Evolutionary conservation across 805 yeast species (phyloP).

Genomic region (Blastobotrys peoriensis): DNA sequence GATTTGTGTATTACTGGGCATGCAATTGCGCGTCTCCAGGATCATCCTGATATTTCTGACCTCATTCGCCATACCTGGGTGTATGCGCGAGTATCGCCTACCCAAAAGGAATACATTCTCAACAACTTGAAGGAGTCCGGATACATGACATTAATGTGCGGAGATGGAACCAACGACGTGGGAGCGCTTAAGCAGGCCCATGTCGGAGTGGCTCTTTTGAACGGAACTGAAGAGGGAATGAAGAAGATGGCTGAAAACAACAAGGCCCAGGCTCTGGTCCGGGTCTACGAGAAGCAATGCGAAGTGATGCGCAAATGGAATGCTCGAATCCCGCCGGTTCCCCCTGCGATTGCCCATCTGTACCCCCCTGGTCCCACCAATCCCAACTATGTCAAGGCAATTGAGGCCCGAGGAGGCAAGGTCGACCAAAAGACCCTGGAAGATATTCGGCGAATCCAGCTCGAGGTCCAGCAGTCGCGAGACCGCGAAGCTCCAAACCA

Average conservation of each 20-base stretch:
- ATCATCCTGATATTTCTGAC: conserved; percentile 62
- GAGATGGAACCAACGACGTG: conserved; percentile 99
- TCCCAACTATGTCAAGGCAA: conserved; percentile 79
- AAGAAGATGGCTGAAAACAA: conserved; percentile 80
- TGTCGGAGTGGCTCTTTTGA: conserved; percentile 94
- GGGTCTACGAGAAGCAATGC: conserved; percentile 78
- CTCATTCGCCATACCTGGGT: conserved; percentile 91
- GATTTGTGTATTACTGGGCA: conserved; percentile 93
- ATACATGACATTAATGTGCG: conserved; percentile 95
- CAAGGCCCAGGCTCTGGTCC: conserved; percentile 55
- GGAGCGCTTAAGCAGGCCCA: conserved; percentile 99
- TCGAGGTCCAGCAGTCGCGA: conserved; percentile 33
- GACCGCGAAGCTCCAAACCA: conserved; percentile 25
- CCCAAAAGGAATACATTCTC: conserved; percentile 88
- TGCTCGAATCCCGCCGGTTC: conserved; percentile 60
- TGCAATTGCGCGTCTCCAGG: conserved; percentile 63
- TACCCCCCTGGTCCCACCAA: conserved; percentile 94
- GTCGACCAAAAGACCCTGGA: conserved; percentile 49
- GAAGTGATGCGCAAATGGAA: conserved; percentile 75
- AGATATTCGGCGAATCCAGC: conserved; percentile 37
- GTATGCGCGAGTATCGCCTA: conserved; percentile 94
- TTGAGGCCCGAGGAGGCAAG: conserved; percentile 76
- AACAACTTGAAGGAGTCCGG: conserved; percentile 80
- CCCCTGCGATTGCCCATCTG: conserved; percentile 82
- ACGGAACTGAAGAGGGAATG: conserved; percentile 93